Evolutionary conservation across 169 alveolate species (phyloP), one percentile per base, ranked within the genome.

Genomic region (Plasmodium malariae): DNA sequence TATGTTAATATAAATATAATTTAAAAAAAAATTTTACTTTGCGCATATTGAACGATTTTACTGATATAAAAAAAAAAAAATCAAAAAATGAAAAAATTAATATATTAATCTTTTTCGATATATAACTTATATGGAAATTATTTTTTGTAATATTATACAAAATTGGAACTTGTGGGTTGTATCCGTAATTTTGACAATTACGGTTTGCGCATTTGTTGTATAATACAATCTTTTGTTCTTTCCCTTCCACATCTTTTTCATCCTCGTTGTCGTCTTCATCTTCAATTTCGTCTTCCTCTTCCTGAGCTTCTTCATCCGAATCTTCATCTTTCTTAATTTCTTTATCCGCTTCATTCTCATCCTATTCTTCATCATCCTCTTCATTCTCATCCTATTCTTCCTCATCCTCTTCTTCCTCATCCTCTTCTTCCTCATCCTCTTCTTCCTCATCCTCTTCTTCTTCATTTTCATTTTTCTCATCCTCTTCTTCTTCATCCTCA

Each of bases 341-440:
- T 0, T 68, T 74, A 3, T 88, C 91, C 0, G 32, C 67, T 0
- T 87, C 91, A 0, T 88, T 57, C 0, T 88, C 57, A 0, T 74
- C 93, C 0, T 67, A 68, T 0, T 45, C 87, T 0, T 74, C 91
- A 0, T 88, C 92, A 0, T 76, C 70, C 0, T 74, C 91, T 0
- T 62, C 74, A 0, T 57, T 70, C 0, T 76, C 89, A 0, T 88
- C 34, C 0, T 49, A 59, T 0, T 67, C 76, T 0, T 30, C 76
- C 0, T 43, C 88, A 0, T 59, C 49, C 0, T 88, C 91, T 0
- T 68, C 72, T 0, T 88, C 88, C 0, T 88, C 71, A 0, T 88
- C 63, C 0, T 74, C 93, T 0, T 57, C 63, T 0, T 48, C 92
- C 0, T 76, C 92, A 0, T 80, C 92, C 2, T 78, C 72, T 0